These are phyloP conservation scores for Tetracladium setigerum DNA, from an alignment of 495 filamentous ascomycete genomes.

Conservation along the genomic window DNA sequence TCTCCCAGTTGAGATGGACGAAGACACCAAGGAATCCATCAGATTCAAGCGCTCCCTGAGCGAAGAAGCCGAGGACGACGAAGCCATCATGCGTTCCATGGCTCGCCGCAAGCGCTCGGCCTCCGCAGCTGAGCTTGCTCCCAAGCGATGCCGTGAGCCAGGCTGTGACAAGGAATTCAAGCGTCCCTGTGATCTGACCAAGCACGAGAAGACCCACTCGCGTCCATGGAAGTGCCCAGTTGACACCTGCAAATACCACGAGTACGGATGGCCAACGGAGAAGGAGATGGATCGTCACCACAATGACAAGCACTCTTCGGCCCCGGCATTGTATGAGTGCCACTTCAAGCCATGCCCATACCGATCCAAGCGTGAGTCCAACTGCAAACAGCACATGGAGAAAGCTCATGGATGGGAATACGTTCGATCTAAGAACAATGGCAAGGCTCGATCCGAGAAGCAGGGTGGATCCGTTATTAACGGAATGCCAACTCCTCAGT, in stretches of 20 bases:
- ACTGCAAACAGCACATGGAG: slow-evolving; percentile 99
- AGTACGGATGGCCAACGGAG: slow-evolving; percentile 89
- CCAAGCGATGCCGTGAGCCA: slow-evolving; percentile 56
- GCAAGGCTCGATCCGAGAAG: slow-evolving; percentile 40
- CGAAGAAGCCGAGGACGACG: slow-evolving; percentile 55
- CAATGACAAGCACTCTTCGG: slow-evolving; percentile 88
- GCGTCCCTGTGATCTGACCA: slow-evolving; percentile 83
- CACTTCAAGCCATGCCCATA: slow-evolving; percentile 82
- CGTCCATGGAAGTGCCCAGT: slow-evolving; percentile 90
- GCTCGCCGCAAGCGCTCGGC: slow-evolving; percentile 78
- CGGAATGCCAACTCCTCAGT: slow-evolving; percentile 19
- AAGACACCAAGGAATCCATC: slow-evolving; percentile 32
- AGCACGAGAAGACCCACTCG: slow-evolving; percentile 96
- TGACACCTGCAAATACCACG: slow-evolving; percentile 73
- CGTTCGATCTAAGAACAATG: slow-evolving; percentile 85
- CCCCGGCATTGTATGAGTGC: slow-evolving; percentile 72
- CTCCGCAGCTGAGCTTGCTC: slow-evolving; percentile 61
- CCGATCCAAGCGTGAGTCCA: slow-evolving; percentile 90
- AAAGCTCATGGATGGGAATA: slow-evolving; percentile 91
- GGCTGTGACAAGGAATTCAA: slow-evolving; percentile 87
- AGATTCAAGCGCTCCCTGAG: slow-evolving; percentile 56
- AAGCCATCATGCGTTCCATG: slow-evolving; percentile 79
- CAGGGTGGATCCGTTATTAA: neutral
- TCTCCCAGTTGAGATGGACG: slow-evolving; percentile 36
- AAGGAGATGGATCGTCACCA: slow-evolving; percentile 93